Percentiles rank a stretch among this genome's conserved stretches.
Evolutionary conservation across 257 asterid species (phyloP).

Genomic region (Solanum tarapatanum): DNA sequence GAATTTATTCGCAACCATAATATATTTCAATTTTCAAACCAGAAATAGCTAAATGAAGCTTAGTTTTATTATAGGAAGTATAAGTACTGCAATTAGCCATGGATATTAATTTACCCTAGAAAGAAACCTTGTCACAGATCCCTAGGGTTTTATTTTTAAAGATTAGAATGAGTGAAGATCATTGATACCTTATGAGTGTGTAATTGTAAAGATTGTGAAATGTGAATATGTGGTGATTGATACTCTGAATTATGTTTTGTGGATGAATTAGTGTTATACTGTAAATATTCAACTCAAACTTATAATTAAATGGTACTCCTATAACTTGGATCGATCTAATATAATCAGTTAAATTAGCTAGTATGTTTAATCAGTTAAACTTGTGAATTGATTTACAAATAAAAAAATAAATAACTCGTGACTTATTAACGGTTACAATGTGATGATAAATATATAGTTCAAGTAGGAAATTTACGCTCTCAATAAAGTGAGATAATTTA

Average conservation of each 20-base stretch:
- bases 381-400: neutral
- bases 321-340: neutral
- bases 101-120: neutral
- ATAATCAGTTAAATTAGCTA: neutral
- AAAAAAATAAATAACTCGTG: too few relatives aligned
- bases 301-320: neutral
- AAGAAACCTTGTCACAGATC: neutral
- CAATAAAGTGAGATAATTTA: neutral
- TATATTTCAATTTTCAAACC: too few relatives aligned
- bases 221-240: neutral
- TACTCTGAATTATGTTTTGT: neutral
- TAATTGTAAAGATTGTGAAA: neutral
- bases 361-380: neutral
- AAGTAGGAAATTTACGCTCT: neutral
- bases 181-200: neutral
- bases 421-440: neutral
- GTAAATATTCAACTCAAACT: neutral
- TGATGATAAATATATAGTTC: too few relatives aligned
- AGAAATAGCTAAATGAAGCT: neutral
- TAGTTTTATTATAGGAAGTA: neutral
- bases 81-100: neutral
- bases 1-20: neutral
- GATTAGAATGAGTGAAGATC: neutral
- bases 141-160: neutral
- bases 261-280: neutral